Evolutionary conservation across 1,139 yeast genomes (phyloP), one percentile per base, ranked within the genome.

Genomic region (Debaryomyces psychrophilus): DNA sequence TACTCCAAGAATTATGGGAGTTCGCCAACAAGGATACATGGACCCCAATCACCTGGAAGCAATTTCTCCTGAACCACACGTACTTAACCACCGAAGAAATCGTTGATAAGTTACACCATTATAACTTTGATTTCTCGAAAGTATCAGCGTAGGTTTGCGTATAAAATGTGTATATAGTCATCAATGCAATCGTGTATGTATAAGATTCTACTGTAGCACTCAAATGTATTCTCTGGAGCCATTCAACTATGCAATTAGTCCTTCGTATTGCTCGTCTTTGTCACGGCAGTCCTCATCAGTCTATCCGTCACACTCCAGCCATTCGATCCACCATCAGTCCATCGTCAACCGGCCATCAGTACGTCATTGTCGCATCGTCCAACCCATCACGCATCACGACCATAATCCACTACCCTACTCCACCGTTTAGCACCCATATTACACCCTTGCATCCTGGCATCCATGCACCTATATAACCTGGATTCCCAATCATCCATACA

Each of bases 1-100:
- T 90, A 41, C 65, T 88, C 52, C 67, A 74, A 37, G 69, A 65
- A 44, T 72, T 87, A 55, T 84, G 70, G 60, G 79, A 81, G 25
- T 71, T 71, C 48, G 84, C 75, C 61, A 65, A 76, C 72, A 61
- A 73, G 67, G 65, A 74, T 68, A 62, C 77, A 69, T 59, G 76
- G 52, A 73, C 71, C 43, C 68, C 70, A 1, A 55, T 83, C 9
- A 62, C 71, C 23, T 78, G 73, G 61, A 73, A 68, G 44, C 63
- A 69, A 41, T 83, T 81, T 58, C 64, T 71, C 46, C 65, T 65
- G 45, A 55, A 65, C 40, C 75, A 77, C 58, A 68, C 69, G 34
- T 65, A 64, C 53, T 67, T 69, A 56, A 58, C 74, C 31, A 62
- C 69, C 37, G 72, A 65, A 43, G 81, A 79, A 51, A 54, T 82